These are phyloP conservation scores for Gracilaria vermiculophylla DNA, from an alignment of 23 red algal species.

Conservation along the genomic window DNA sequence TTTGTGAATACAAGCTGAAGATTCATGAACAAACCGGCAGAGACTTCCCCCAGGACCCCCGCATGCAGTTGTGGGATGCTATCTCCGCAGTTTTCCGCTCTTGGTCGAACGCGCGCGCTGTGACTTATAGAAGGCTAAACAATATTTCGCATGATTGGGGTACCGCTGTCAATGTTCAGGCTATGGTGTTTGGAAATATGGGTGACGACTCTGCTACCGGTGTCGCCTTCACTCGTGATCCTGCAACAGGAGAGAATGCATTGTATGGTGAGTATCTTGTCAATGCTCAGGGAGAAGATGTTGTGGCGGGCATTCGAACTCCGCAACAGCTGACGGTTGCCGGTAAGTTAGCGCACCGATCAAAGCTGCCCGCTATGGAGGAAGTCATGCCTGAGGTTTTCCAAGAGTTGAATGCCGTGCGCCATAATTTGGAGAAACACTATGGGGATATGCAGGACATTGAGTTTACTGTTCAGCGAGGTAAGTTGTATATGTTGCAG, in stretches of 20 bases:
- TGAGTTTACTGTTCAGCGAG: constrained; percentile 53
- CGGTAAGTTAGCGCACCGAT: constrained; percentile 23
- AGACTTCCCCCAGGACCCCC: constrained; percentile 56
- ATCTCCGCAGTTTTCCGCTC: constrained; percentile 62
- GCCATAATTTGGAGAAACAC: constrained; percentile 49
- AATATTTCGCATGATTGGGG: constrained; percentile 52
- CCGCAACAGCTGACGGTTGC: constrained; percentile 50
- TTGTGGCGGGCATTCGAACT: constrained; percentile 66
- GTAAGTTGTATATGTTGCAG: constrained; percentile 56
- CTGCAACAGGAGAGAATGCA: constrained; percentile 43
- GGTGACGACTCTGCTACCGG: constrained; percentile 50
- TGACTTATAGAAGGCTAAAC: constrained; percentile 36
- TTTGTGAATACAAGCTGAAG: constrained; percentile 27
- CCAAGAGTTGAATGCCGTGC: constrained; percentile 40
- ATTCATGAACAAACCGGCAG: constrained; percentile 30
- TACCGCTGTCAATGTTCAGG: constrained; percentile 56
- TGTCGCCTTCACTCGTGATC: constrained; percentile 61
- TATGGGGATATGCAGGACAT: constrained; percentile 69
- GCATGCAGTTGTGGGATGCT: constrained; percentile 40
- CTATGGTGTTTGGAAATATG: constrained; percentile 75
- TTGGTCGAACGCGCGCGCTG: constrained; percentile 47
- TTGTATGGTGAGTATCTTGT: constrained; percentile 71
- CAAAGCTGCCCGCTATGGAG: constrained; percentile 53
- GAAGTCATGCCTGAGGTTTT: constrained; percentile 46
- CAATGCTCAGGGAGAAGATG: constrained; percentile 71